Percentiles rank a stretch among this genome's conserved stretches.
Conservation (phyloP, 148 eudicot genomes). For the Vaccinium darrowii region DNA sequence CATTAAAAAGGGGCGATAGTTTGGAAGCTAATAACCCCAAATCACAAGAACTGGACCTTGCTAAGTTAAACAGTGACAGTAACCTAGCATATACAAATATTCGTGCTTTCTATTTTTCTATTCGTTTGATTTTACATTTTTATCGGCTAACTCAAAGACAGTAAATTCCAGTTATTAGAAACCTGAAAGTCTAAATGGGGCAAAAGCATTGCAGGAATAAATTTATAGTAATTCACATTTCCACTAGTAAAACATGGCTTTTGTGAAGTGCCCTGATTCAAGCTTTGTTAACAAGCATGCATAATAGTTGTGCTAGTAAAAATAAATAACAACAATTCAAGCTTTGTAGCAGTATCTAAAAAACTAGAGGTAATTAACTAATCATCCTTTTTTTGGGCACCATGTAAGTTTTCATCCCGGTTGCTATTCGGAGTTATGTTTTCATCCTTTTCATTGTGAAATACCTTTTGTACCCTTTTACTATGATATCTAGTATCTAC, state of each 20-base stretch:
- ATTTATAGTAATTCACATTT: background rate
- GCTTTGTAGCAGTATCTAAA: background rate
- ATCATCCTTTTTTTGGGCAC: no score
- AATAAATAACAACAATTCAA: background rate
- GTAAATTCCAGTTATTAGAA: no score
- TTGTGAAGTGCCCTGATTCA: background rate
- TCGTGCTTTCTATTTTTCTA: background rate
- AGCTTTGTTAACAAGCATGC: background rate
- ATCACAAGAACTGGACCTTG: background rate
- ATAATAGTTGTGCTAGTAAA: background rate
- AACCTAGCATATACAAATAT: background rate
- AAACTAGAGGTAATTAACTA: no score
- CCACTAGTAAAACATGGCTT: background rate
- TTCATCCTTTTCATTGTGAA: no score
- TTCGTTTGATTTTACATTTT: background rate
- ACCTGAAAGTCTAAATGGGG: background rate
- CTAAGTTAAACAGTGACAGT: background rate
- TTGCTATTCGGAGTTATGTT: no score
- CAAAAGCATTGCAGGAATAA: background rate
- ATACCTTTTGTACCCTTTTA: no score
- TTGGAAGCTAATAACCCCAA: background rate
- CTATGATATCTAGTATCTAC: no score
- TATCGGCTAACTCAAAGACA: background rate
- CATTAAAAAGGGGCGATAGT: background rate
- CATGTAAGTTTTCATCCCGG: no score